Conservation (phyloP, 1,284 basidiomycete species). For the Uromyces viciae-fabae region DNA sequence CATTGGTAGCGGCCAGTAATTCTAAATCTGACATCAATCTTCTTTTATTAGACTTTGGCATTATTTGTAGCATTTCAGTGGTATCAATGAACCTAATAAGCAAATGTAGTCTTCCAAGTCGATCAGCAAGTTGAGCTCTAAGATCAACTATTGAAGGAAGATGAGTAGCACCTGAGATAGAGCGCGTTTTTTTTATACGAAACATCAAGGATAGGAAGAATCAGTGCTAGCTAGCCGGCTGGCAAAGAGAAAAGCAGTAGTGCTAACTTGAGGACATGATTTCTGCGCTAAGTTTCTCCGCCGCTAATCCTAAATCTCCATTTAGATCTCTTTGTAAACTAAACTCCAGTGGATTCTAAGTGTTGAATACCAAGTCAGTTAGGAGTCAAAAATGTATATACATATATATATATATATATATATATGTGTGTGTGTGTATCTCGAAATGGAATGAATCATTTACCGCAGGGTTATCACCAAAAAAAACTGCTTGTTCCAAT, state of each 20-base stretch:
- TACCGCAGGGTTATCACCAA: slow-evolving; percentile 67
- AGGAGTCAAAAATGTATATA: not conserved
- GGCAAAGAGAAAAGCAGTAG: not conserved
- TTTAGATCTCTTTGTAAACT: slow-evolving; percentile 72
- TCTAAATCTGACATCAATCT: slow-evolving; percentile 79
- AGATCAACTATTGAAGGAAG: slow-evolving; percentile 75
- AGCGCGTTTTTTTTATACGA: no score
- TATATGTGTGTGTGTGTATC: no score
- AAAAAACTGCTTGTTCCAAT: slow-evolving; percentile 81
- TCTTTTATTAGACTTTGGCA: slow-evolving; percentile 74
- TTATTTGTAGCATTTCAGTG: slow-evolving; percentile 71
- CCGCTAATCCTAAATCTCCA: slow-evolving; percentile 73
- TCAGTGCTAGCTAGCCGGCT: slow-evolving; percentile 8
- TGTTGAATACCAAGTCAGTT: not conserved
- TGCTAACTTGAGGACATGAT: slow-evolving; percentile 63
- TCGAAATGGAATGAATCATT: slow-evolving; percentile 44
- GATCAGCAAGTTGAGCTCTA: slow-evolving; percentile 69
- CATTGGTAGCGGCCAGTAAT: slow-evolving; percentile 74
- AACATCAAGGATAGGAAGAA: no score
- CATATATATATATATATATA: no score
- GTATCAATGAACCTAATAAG: slow-evolving; percentile 82
- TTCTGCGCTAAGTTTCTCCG: slow-evolving; percentile 71
- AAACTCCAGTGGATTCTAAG: slow-evolving; percentile 76
- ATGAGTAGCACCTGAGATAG: slow-evolving; percentile 65
- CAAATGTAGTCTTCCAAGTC: slow-evolving; percentile 71